Evolutionary conservation across 2,329 filamentous ascomycete genomes (phyloP).

Genomic region (Didymella segeticola): DNA sequence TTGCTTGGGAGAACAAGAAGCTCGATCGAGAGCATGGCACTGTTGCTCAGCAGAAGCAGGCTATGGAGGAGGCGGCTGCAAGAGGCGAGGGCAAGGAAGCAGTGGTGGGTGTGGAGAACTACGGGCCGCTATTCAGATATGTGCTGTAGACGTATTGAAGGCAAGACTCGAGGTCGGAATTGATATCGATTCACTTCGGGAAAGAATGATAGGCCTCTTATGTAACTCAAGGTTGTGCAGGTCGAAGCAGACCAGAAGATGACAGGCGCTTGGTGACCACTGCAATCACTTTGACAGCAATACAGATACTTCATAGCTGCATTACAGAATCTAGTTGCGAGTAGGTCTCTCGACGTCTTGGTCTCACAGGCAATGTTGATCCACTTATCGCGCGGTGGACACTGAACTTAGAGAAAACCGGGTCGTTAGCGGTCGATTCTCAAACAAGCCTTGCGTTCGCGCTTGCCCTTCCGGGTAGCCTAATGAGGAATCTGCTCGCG

Average conservation of each 20-base stretch:
- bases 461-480: neutral
- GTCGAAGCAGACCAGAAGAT: too few relatives aligned
- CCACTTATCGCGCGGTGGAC: neutral
- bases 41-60: slow-evolving; percentile 35
- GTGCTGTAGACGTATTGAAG: slow-evolving; percentile 40
- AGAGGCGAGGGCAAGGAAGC: slow-evolving; percentile 19
- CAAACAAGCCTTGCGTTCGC: slow-evolving; percentile 2
- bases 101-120: slow-evolving; percentile 41
- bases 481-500: slow-evolving; percentile 19
- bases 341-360: neutral
- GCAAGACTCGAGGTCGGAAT: neutral
- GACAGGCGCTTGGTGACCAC: too few relatives aligned
- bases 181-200: too few relatives aligned
- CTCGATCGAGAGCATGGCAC: slow-evolving; percentile 44
- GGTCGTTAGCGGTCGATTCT: neutral
- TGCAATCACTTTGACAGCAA: too few relatives aligned
- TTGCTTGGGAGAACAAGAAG: slow-evolving; percentile 48
- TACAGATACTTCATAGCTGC: too few relatives aligned
- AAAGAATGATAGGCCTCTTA: too few relatives aligned
- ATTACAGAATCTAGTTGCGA: neutral
- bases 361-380: neutral
- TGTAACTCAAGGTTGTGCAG: too few relatives aligned
- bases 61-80: slow-evolving; percentile 24
- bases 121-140: slow-evolving; percentile 43
- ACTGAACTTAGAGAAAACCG: neutral